Conservation (phyloP, 179 eudicot genomes). For the Spinacia oleracea region DNA sequence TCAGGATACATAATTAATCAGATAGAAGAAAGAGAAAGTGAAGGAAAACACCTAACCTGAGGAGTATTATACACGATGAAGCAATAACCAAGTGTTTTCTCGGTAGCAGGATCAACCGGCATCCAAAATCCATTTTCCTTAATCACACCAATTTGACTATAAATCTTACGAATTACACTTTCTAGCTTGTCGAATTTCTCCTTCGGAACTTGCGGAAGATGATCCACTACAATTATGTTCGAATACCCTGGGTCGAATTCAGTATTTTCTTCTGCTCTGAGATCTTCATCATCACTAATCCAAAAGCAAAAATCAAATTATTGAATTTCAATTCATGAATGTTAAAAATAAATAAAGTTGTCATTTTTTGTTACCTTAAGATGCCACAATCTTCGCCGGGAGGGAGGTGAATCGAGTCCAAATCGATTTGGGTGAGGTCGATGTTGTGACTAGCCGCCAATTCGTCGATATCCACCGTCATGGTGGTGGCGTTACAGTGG, state of each 20-base stretch:
- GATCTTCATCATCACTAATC: conserved; percentile 77
- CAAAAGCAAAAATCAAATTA: background rate
- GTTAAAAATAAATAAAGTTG: background rate
- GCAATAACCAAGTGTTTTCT: conserved; percentile 67
- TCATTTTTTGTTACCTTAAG: conserved; percentile 38
- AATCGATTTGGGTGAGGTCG: conserved; percentile 49
- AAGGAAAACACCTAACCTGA: conserved; percentile 44
- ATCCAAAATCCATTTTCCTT: conserved; percentile 79
- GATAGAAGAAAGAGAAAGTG: too few relatives aligned
- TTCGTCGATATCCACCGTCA: conserved; percentile 62
- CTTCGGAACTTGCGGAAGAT: conserved; percentile 64
- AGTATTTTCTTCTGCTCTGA: conserved; percentile 44
- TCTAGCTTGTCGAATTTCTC: conserved; percentile 81
- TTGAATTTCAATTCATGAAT: background rate
- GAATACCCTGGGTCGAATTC: conserved; percentile 68
- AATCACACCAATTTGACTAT: conserved; percentile 70
- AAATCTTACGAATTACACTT: conserved; percentile 74
- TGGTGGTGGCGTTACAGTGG: conserved; percentile 6
- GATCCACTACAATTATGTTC: conserved; percentile 74
- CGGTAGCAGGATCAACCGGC: conserved; percentile 61
- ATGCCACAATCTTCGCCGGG: conserved; percentile 72
- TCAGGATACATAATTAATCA: background rate
- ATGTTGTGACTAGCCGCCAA: conserved; percentile 46
- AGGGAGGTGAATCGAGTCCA: conserved; percentile 57
- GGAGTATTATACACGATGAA: conserved; percentile 76